These are phyloP conservation scores for Pseudocercospora eumusae DNA, from an alignment of 2,329 filamentous ascomycete genomes.

Conservation along the genomic window DNA sequence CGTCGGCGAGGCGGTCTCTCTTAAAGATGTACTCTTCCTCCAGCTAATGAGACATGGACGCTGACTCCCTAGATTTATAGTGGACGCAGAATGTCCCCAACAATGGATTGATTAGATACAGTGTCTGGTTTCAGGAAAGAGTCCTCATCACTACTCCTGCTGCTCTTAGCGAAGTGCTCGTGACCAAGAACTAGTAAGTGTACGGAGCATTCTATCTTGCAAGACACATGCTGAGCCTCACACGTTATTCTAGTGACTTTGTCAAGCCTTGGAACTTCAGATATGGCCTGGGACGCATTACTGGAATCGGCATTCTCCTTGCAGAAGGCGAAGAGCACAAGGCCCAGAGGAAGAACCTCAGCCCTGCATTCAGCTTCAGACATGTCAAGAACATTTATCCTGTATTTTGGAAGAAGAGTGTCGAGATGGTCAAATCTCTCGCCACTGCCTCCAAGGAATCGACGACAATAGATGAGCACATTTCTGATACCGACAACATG, in stretches of 20 bases:
- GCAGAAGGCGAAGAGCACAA: constrained; percentile 92
- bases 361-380: constrained; percentile 54
- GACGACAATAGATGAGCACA: constrained; percentile 15
- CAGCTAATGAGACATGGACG: too few relatives aligned
- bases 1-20: too few relatives aligned
- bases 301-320: constrained; percentile 72
- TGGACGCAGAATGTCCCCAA: constrained; percentile 59
- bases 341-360: constrained; percentile 53
- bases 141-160: constrained; percentile 51
- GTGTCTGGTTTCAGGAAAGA: constrained; percentile 49
- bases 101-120: constrained; percentile 57
- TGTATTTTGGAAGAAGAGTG: constrained; percentile 51
- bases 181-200: constrained; percentile 48
- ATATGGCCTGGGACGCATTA: constrained; percentile 60
- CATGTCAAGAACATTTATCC: constrained; percentile 55
- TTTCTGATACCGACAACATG: constrained; percentile 22
- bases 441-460: constrained; percentile 38
- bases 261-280: constrained; percentile 51
- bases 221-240: not conserved
- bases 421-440: constrained; percentile 43
- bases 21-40: too few relatives aligned
- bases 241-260: constrained; percentile 45
- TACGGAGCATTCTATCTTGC: not conserved
- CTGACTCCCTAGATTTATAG: too few relatives aligned
- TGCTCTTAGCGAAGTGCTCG: constrained; percentile 52